Evolutionary conservation across 176 grass and related monocot species (phyloP).

Genomic region (Carex scoparia): DNA sequence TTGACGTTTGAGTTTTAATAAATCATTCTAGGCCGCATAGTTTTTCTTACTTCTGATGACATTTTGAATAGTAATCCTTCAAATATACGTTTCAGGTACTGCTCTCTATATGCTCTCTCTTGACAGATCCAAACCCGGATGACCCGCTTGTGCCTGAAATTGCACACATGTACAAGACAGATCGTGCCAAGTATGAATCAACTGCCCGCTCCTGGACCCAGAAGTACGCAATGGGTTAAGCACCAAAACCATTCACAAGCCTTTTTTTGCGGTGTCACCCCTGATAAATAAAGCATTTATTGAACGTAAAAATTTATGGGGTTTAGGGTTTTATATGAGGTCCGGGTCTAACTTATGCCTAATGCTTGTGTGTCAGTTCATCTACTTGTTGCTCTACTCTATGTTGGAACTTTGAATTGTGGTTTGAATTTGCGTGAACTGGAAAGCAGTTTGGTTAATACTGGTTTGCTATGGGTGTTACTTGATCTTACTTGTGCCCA

Average conservation of each 20-base stretch:
- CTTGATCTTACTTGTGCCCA: background rate
- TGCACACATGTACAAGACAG: constrained; percentile 94
- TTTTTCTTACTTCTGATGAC: background rate
- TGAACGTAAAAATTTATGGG: background rate
- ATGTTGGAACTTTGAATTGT: constrained; percentile 23
- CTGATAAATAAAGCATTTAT: constrained; percentile 23
- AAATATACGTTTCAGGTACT: constrained; percentile 46
- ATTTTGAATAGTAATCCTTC: background rate
- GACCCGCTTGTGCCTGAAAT: constrained; percentile 79
- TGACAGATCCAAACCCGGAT: constrained; percentile 79
- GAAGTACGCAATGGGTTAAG: constrained; percentile 86
- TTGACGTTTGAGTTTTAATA: background rate
- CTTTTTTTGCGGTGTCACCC: background rate
- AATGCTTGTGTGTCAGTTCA: background rate
- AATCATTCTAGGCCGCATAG: background rate
- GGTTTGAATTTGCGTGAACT: constrained; percentile 19
- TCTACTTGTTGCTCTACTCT: constrained; percentile 5
- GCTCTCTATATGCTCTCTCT: constrained; percentile 67
- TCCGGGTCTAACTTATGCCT: constrained; percentile 8
- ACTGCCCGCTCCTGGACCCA: constrained; percentile 85
- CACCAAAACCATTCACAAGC: background rate
- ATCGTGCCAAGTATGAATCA: constrained; percentile 71
- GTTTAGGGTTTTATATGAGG: constrained; percentile 12
- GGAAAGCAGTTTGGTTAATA: constrained; percentile 15
- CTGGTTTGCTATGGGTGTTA: background rate